Percentiles rank a stretch among this genome's conserved stretches.
Evolutionary conservation across 2,329 filamentous ascomycete species (phyloP).

Genomic region (Penicillium sp.): DNA sequence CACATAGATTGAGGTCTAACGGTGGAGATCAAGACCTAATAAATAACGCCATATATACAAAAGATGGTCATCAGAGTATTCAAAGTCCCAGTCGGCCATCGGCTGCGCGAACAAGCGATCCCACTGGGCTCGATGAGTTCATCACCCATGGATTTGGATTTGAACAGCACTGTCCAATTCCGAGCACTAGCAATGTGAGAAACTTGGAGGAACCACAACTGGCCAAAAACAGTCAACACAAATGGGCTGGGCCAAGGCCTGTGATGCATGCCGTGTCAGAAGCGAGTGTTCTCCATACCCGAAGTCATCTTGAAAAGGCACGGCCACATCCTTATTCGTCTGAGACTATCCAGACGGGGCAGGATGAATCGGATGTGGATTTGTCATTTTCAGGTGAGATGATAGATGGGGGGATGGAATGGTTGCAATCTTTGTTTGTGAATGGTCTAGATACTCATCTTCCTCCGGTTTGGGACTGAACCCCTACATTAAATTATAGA

Average conservation of each 20-base stretch:
- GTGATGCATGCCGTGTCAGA: background rate
- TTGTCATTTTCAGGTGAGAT: conserved; percentile 10
- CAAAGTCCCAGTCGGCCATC: background rate
- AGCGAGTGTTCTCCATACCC: background rate
- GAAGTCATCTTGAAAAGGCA: background rate
- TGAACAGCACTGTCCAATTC: background rate
- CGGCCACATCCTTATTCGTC: background rate
- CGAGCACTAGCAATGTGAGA: background rate
- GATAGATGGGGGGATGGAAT: conserved; percentile 17
- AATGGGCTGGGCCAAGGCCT: background rate
- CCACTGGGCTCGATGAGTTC: background rate
- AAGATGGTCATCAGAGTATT: background rate
- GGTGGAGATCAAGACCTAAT: background rate
- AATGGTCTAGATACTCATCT: background rate
- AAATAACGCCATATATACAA: background rate
- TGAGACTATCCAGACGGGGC: background rate
- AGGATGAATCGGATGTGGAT: background rate
- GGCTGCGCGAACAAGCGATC: background rate
- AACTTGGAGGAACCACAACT: background rate
- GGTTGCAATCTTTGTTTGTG: conserved; percentile 11
- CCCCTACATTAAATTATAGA: background rate
- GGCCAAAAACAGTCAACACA: background rate
- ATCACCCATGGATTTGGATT: background rate
- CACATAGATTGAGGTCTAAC: no score
- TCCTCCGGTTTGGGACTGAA: background rate